Evolutionary conservation across 306 rosid genomes (phyloP).

Genomic region (Mucuna pruriens): DNA sequence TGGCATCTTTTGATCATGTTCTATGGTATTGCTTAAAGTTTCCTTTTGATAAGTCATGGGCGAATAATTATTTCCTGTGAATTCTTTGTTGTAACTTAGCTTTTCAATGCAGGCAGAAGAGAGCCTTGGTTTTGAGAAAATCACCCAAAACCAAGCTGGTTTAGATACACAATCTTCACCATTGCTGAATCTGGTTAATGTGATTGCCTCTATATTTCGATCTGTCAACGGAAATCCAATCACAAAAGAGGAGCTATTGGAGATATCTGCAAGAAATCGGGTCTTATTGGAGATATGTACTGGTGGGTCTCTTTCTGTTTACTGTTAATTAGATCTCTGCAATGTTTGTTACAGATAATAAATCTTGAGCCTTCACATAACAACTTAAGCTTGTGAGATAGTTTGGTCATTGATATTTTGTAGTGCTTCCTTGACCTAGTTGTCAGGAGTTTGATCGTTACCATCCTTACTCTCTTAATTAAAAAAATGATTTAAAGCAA

Average conservation of each 20-base stretch:
- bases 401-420: neutral
- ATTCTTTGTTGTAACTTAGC: constrained; percentile 1
- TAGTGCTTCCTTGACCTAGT: neutral
- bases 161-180: constrained; percentile 30
- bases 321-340: constrained; percentile 3
- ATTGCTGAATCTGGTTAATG: constrained; percentile 57
- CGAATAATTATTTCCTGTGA: neutral
- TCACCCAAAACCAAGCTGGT: constrained; percentile 37
- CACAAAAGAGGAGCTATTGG: constrained; percentile 78
- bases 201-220: constrained; percentile 58
- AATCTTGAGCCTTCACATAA: neutral
- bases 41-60: constrained; percentile 5
- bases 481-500: neutral
- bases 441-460: neutral
- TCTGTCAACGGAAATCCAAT: constrained; percentile 56
- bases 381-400: neutral
- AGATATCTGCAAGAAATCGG: constrained; percentile 59
- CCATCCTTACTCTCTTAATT: neutral
- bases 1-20: constrained; percentile 3
- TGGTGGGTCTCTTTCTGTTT: constrained; percentile 45
- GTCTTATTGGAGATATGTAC: constrained; percentile 58
- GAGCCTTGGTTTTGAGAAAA: constrained; percentile 34
- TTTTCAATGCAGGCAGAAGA: constrained; percentile 48
- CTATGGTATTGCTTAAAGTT: neutral
- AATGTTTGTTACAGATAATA: neutral